Base-by-base conservation (phyloP, 2,329 filamentous ascomycete genomes). In the Massarina eburnea region DNA sequence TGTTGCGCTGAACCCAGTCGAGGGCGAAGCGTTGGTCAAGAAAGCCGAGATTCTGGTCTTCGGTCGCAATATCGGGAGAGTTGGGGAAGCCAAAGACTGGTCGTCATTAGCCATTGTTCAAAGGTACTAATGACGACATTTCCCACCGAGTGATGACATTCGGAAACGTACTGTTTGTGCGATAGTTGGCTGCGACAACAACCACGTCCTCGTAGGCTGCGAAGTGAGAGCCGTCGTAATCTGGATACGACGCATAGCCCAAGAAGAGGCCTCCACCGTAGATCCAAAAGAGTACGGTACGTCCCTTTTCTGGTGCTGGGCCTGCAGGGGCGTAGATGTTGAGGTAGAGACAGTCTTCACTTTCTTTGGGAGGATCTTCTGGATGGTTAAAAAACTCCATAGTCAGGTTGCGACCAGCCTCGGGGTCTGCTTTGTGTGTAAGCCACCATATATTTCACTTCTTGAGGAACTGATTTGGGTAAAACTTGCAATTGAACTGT, bases 11-110 rank as follows among this genome's bases (percentile, higher is more conserved):
- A 2, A 76, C 79, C 79, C 79, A 82, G 55, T 80, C 74, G 1
- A 81, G 64, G 3, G 78, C 79, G 17, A 74, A 58, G n/a, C 79
- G 70, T 48, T 81, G 79, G 42, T 82, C 79, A 67, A 78, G 79
- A 59, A 81, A 79, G 2, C 78, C 79, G 18, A 77, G 67, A 45
- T 82, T 82, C 1, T 48, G 52, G 17, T 49, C 53, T 10, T 52
- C 42, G 8, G 58, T 15, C 8, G 58, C 47, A 2, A 67, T 37
- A 9, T 55, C 54, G 2, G 61, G 54, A 8, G 59, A 51, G 18
- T 36, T 47, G 36, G 62, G 59, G 14, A 65, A 62, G 14, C 64
- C 64, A 36, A 67, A 67, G 1, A 62, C 62, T 67, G 34, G 35
- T 37, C 10, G 33, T 14, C 17, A 21, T 35, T 14, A 29, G 26